A percentile compares a stretch with the other conserved stretches of the same genome.
These are phyloP conservation scores for Gracilaria gracilis DNA, from an alignment of 23 red algal species.

Conservation along the genomic window DNA sequence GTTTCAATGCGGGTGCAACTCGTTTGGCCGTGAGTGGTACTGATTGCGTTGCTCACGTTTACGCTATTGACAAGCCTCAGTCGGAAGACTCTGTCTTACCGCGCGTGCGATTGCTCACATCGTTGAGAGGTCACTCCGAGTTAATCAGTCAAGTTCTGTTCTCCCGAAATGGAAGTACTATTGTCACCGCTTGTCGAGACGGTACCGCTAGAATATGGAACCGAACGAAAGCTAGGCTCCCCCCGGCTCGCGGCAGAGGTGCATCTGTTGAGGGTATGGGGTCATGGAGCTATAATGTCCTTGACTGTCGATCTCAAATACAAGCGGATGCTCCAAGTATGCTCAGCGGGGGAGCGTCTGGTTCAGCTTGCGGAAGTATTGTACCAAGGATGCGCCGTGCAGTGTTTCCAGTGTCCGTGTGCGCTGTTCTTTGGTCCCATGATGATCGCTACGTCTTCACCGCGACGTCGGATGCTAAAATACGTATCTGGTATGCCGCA, in stretches of 20 bases:
- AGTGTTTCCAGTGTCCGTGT: conserved; percentile 63
- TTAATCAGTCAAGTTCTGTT: conserved; percentile 78
- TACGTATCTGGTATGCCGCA: conserved; percentile 81
- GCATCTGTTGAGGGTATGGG: conserved; percentile 63
- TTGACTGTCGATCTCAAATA: conserved; percentile 67
- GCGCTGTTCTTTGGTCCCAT: conserved; percentile 78
- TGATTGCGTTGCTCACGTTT: conserved; percentile 80
- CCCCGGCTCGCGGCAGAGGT: neutral
- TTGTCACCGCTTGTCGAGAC: conserved; percentile 81
- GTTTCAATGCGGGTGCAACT: conserved; percentile 82
- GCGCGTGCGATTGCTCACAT: conserved; percentile 48
- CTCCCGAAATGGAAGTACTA: conserved; percentile 68
- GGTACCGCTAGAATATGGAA: conserved; percentile 88
- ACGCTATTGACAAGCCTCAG: conserved; percentile 44
- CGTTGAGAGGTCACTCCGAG: conserved; percentile 73
- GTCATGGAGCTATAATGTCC: conserved; percentile 74
- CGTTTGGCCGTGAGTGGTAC: conserved; percentile 77
- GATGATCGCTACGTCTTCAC: conserved; percentile 80
- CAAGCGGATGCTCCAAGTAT: conserved; percentile 65
- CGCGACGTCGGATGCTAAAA: conserved; percentile 71
- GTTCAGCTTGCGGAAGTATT: conserved; percentile 67
- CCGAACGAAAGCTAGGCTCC: conserved; percentile 60
- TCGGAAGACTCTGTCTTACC: conserved; percentile 36
- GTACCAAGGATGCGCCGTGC: conserved; percentile 73
- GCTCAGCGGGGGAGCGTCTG: conserved; percentile 53